Evolutionary conservation across 192 early-diverging fungal species (phyloP).

Genomic region (Dissophora ornata): DNA sequence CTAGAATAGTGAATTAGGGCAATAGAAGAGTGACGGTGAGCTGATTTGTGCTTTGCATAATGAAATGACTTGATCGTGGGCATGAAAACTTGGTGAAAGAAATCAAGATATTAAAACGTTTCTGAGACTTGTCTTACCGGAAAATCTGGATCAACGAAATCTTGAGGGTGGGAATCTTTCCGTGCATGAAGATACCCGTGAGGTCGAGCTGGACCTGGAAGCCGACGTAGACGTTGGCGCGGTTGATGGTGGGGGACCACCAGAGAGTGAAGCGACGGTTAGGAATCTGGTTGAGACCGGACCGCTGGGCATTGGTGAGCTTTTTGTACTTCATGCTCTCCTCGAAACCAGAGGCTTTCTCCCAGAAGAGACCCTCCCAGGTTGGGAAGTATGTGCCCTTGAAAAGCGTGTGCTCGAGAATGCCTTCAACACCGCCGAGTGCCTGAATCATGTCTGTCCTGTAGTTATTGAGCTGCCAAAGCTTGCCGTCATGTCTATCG

Average conservation of each 20-base stretch:
- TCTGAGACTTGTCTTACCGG: too few relatives aligned
- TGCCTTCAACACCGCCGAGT: conserved; percentile 97
- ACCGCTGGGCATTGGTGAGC: conserved; percentile 97
- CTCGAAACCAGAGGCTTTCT: conserved; percentile 83
- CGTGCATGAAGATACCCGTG: conserved; percentile 99
- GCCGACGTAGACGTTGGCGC: conserved; percentile 98
- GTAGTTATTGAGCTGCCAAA: conserved; percentile 97
- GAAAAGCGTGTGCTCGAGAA: conserved; percentile 98
- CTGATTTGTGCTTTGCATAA: too few relatives aligned
- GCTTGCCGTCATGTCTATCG: conserved; percentile 83
- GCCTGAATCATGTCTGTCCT: conserved; percentile 99
- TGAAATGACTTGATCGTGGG: too few relatives aligned
- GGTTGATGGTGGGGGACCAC: conserved; percentile 99
- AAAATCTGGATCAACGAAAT: conserved; percentile 99
- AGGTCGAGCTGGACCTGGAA: conserved; percentile 99
- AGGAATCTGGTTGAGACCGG: conserved; percentile 99
- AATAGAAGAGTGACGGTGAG: too few relatives aligned
- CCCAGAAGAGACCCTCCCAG: conserved; percentile 99
- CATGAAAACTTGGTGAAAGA: too few relatives aligned
- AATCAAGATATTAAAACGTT: too few relatives aligned
- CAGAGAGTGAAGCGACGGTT: conserved; percentile 99
- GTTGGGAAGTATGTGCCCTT: conserved; percentile 98
- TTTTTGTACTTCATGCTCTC: conserved; percentile 96
- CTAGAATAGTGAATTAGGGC: too few relatives aligned
- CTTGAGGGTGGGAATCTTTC: conserved; percentile 99